These are phyloP conservation scores for Solanum piurae DNA, from an alignment of 257 asterid species.

Conservation along the genomic window DNA sequence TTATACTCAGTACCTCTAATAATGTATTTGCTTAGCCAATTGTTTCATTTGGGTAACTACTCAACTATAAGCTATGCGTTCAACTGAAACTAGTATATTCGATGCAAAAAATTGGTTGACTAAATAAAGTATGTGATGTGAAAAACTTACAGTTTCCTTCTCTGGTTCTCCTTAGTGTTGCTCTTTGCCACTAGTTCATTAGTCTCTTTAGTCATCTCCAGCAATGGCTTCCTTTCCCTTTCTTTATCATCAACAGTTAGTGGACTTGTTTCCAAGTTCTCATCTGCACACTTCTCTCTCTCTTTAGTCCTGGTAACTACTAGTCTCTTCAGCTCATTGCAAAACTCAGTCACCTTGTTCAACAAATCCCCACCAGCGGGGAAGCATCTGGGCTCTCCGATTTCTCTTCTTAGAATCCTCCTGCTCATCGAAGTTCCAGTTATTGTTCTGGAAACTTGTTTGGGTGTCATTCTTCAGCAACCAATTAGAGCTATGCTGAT, in stretches of 20 bases:
- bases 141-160: constrained; percentile 48
- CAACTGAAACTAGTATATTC: background rate
- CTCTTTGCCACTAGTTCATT: constrained; percentile 26
- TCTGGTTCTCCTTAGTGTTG: constrained; percentile 41
- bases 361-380: constrained; percentile 65
- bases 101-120: background rate
- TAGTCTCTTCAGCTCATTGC: constrained; percentile 76
- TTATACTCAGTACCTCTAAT: background rate
- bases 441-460: too few species aligned
- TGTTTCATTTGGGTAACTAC: background rate
- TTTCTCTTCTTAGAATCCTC: too few species aligned
- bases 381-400: too few species aligned
- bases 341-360: constrained; percentile 71
- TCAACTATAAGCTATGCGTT: too few species aligned
- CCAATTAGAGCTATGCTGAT: too few species aligned
- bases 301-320: constrained; percentile 36
- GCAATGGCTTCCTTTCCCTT: constrained; percentile 69
- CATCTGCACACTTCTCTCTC: constrained; percentile 29
- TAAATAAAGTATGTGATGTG: background rate
- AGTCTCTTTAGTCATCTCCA: constrained; percentile 33
- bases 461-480: too few species aligned
- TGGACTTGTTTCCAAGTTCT: background rate
- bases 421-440: too few species aligned
- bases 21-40: background rate
- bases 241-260: constrained; percentile 20